Conservation (phyloP, 805 yeast genomes). For the Maudiozyma barnettii region DNA sequence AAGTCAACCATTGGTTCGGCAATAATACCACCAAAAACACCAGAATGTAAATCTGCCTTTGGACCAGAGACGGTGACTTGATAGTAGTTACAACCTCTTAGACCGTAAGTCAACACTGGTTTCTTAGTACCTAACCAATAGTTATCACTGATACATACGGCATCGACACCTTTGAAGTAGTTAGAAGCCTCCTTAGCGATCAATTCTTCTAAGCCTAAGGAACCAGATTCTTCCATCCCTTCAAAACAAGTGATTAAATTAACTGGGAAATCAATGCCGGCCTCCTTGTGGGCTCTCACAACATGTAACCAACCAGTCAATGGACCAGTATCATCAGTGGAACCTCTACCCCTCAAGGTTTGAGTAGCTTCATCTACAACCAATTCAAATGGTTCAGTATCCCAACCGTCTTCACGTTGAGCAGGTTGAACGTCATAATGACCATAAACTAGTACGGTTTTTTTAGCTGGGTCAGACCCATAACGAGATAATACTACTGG, state of each 20-base stretch:
- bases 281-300: constrained; percentile 78
- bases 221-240: constrained; percentile 99
- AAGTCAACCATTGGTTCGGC: constrained; percentile 97
- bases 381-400: constrained; percentile 78
- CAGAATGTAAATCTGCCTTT: constrained; percentile 93
- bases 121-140: constrained; percentile 97
- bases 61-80: constrained; percentile 80
- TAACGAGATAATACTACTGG: constrained; percentile 89
- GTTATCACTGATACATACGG: constrained; percentile 93
- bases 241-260: constrained; percentile 89
- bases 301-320: constrained; percentile 94
- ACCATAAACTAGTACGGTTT: constrained; percentile 86
- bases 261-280: constrained; percentile 85
- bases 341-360: constrained; percentile 81
- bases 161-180: constrained; percentile 83
- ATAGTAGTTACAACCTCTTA: constrained; percentile 94
- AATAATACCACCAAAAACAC: constrained; percentile 93
- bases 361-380: constrained; percentile 52
- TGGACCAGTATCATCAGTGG: constrained; percentile 98
- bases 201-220: constrained; percentile 79
- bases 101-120: constrained; percentile 95
- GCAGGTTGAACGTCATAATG: constrained; percentile 99
- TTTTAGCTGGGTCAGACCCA: constrained; percentile 75
- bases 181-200: constrained; percentile 66
- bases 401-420: constrained; percentile 85